Conservation (phyloP, 768 basidiomycete genomes). For the Hortiboletus campestris region DNA sequence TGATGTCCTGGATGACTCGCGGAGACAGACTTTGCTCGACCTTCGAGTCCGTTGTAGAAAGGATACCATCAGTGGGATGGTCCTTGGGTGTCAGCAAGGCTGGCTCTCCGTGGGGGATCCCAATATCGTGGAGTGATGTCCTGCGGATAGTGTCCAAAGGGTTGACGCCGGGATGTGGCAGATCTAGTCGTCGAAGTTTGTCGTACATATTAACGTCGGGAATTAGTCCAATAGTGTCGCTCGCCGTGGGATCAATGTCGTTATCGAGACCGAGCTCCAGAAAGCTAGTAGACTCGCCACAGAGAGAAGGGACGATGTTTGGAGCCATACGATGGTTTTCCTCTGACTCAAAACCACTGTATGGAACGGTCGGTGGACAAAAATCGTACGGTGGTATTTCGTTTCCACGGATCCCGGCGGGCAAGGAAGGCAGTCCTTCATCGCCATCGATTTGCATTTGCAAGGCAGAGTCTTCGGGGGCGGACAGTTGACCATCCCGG, state of each 20-base stretch:
- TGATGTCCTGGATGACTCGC: slow-evolving; percentile 31
- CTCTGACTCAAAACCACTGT: background rate
- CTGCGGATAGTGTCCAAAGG: slow-evolving; percentile 37
- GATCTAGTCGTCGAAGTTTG: slow-evolving; percentile 12
- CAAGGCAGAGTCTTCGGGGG: background rate
- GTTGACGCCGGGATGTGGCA: slow-evolving; percentile 34
- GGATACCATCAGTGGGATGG: background rate
- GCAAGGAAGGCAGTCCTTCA: background rate
- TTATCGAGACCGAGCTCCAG: slow-evolving; percentile 6
- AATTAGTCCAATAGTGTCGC: slow-evolving; percentile 24
- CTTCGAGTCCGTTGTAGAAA: background rate
- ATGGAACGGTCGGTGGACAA: background rate
- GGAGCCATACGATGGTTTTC: background rate
- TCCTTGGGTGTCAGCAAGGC: background rate
- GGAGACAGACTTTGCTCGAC: slow-evolving; percentile 24
- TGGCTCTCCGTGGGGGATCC: background rate
- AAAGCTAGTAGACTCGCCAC: background rate
- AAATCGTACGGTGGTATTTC: background rate
- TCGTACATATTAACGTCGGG: slow-evolving; percentile 39
- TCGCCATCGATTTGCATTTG: slow-evolving; percentile 10
- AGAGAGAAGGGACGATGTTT: background rate
- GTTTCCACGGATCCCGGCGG: background rate
- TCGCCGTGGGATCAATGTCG: slow-evolving; percentile 8
- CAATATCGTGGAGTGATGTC: background rate
- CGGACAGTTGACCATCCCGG: background rate